A percentile compares a stretch with the other conserved stretches of the same genome.
These are phyloP conservation scores for Durotheca rogersii DNA, from an alignment of 495 filamentous ascomycete genomes.

Conservation along the genomic window DNA sequence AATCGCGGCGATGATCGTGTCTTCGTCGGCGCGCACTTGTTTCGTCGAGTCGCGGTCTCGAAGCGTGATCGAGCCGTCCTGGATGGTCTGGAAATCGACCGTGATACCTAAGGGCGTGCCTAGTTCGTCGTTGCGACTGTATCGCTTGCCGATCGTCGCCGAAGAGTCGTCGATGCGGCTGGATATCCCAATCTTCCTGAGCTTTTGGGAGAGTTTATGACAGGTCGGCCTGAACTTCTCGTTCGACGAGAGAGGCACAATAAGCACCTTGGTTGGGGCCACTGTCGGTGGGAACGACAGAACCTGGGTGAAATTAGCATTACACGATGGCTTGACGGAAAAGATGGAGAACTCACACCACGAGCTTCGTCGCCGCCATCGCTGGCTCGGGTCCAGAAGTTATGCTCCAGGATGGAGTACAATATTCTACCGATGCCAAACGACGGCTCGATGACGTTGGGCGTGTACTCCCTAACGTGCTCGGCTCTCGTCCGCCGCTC, in stretches of 20 bases:
- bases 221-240: slow-evolving; percentile 60
- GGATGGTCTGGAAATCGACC: slow-evolving; percentile 72
- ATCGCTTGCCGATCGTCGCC: slow-evolving; percentile 73
- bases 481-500: slow-evolving; percentile 55
- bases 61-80: slow-evolving; percentile 70
- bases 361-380: slow-evolving; percentile 69
- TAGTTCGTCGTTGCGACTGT: slow-evolving; percentile 72
- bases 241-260: slow-evolving; percentile 69
- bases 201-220: slow-evolving; percentile 56
- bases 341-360: slow-evolving; percentile 52
- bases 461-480: slow-evolving; percentile 61
- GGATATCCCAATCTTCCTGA: slow-evolving; percentile 61
- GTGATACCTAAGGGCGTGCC: slow-evolving; percentile 71
- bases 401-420: slow-evolving; percentile 64
- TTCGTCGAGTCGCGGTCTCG: slow-evolving; percentile 70
- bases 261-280: slow-evolving; percentile 74
- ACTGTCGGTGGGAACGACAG: slow-evolving; percentile 73
- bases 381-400: slow-evolving; percentile 63
- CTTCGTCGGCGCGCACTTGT: slow-evolving; percentile 66
- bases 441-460: slow-evolving; percentile 71
- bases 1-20: slow-evolving; percentile 65
- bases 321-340: not conserved
- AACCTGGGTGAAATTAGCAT: slow-evolving; percentile 47
- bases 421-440: slow-evolving; percentile 71
- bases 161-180: slow-evolving; percentile 66